These are phyloP conservation scores for Coniochaeta prunicola DNA, from an alignment of 2,329 filamentous ascomycete species.

Conservation along the genomic window DNA sequence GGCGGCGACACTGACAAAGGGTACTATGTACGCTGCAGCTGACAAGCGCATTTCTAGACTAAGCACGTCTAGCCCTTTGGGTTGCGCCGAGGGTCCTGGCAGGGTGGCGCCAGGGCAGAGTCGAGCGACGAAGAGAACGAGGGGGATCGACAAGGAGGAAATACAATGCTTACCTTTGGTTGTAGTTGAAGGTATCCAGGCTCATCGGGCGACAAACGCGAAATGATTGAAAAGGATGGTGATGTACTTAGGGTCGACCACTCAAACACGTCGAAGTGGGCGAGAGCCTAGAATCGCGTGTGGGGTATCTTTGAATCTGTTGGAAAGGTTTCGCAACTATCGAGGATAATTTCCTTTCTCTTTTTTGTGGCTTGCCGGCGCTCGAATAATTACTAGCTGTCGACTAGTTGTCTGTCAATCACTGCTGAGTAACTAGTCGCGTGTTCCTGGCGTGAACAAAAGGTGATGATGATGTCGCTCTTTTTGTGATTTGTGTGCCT, in stretches of 20 bases:
- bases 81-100: not conserved
- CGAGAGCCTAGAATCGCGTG: not conserved
- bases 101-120: not conserved
- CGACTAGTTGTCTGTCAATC: not conserved
- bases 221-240: not conserved
- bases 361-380: not conserved
- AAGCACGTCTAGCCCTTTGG: not conserved
- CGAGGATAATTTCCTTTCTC: not conserved
- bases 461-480: not conserved
- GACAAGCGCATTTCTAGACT: not conserved
- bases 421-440: not conserved
- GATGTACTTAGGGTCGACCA: not conserved
- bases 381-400: not conserved
- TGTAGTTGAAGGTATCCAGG: not conserved
- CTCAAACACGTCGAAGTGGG: not conserved
- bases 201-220: not conserved
- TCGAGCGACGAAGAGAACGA: not conserved
- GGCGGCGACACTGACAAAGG: conserved; percentile 1
- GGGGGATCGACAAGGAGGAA: not conserved
- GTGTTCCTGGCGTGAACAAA: not conserved
- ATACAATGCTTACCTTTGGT: not conserved
- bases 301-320: not conserved
- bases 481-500: too few relatives aligned
- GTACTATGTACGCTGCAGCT: not conserved
- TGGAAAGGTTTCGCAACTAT: not conserved